phyloP scores from a whole-genome alignment of 2,329 filamentous ascomycete species.

The Exophiala alcalophila region DNA sequence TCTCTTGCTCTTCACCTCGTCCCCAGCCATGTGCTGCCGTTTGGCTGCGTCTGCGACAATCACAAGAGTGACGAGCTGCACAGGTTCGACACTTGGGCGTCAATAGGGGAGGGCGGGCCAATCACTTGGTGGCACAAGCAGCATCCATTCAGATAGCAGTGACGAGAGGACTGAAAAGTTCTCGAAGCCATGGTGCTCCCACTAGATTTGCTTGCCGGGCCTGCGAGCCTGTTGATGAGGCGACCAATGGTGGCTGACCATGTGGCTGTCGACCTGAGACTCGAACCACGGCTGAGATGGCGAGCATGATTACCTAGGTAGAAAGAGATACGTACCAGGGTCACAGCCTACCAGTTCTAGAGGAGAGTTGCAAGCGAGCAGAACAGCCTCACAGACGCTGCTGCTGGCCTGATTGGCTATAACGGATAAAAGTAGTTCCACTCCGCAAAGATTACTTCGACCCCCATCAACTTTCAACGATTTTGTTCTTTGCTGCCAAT shows the following conservation, averaged over 20 bases:
- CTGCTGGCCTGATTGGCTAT: constrained; percentile 8
- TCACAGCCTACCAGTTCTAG: too few species aligned
- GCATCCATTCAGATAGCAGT: constrained; percentile 7
- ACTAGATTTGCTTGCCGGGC: constrained; percentile 4
- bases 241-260: constrained; percentile 23
- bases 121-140: constrained; percentile 15
- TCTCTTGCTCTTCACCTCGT: constrained; percentile 18
- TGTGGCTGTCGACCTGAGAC: constrained; percentile 16
- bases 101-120: constrained; percentile 13
- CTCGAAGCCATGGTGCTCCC: constrained; percentile 6
- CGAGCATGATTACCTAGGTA: too few species aligned
- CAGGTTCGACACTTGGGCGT: constrained; percentile 15
- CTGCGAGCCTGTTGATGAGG: constrained; percentile 8
- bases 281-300: too few species aligned
- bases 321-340: too few species aligned
- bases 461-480: too few species aligned
- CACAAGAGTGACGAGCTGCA: constrained; percentile 1
- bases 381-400: constrained; percentile 1
- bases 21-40: constrained; percentile 14
- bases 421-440: constrained; percentile 4
- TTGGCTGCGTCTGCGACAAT: constrained; percentile 14
- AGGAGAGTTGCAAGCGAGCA: neutral
- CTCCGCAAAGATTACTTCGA: too few species aligned
- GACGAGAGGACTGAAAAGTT: constrained; percentile 4
- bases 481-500: too few species aligned